Evolutionary conservation across 1,284 basidiomycete genomes (phyloP), one percentile per base, ranked within the genome.

Genomic region (Naganishia cerealis): DNA sequence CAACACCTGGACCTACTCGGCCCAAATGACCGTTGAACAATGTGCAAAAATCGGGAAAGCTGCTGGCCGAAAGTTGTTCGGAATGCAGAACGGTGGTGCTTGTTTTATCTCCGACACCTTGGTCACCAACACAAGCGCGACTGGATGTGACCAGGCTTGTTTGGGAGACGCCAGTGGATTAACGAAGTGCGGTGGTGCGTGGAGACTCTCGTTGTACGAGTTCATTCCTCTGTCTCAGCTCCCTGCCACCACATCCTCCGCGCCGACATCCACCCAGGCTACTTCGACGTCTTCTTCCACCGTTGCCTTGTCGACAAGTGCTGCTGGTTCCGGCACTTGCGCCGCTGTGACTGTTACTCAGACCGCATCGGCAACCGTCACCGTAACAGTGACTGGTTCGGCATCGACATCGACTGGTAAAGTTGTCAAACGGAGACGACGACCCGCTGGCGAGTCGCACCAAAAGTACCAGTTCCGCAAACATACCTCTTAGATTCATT

Each of bases 51-150:
- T 33, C 26, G 53, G 38, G 42, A 63, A 63, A 38, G 10, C n/a
- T 6, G 43, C 65, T 63, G 70, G 70, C 16, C 73, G 67, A 57
- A 65, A 70, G 40, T 71, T 65, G 56, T 71, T 73, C 40, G 73
- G 73, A 61, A 56, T 69, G 36, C 70, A 74, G 54, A 53, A 65
- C 36, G 70, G 73, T 39, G 70, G 71, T 36, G 66, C 71, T 29
- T 75, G 72, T 63, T 72, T 68, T 69, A 72, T 73, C 57, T 70
- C 70, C 26, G 72, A 73, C 66, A 56, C 52, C 16, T 52, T 74
- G 16, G 59, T 52, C 18, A 68, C 63, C 63, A 65, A 66, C 50
- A 53, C 65, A 57, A 50, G 68, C 66, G 18, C 71, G 0, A 48
- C 66, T 6, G 46, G 58, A 16, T 75, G 74, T 69, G 67, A 55